A percentile compares a stretch with the other conserved stretches of the same genome.
Evolutionary conservation across 352 stramenopile species (phyloP).

Genomic region (Phytophthora foliorum): DNA sequence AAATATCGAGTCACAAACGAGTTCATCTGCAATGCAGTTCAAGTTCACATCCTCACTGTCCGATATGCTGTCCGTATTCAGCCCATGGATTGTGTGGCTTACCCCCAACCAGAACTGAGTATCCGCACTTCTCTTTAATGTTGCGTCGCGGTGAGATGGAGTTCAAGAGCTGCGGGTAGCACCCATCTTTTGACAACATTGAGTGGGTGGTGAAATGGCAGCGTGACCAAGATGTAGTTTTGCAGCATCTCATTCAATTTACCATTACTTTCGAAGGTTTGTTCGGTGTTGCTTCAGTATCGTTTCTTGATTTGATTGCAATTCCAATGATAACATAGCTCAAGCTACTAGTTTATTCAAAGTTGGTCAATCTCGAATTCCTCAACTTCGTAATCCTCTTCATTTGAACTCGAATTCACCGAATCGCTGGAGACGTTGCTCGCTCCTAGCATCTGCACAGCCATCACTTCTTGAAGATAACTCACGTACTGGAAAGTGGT

Average conservation of each 20-base stretch:
- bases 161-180: neutral
- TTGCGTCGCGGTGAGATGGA: neutral
- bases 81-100: constrained; percentile 6
- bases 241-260: neutral
- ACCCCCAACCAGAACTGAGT: neutral
- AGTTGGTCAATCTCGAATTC: neutral
- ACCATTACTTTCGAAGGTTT: neutral
- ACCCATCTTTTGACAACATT: neutral
- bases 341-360: neutral
- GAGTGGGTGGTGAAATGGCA: constrained; percentile 11
- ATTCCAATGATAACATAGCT: neutral
- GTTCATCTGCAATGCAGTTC: constrained; percentile 7
- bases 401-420: neutral
- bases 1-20: neutral
- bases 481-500: constrained; percentile 43
- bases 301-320: neutral
- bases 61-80: neutral
- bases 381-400: constrained; percentile 4
- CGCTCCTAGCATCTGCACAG: constrained; percentile 20
- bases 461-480: constrained; percentile 29
- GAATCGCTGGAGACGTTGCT: neutral
- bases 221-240: neutral
- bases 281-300: neutral
- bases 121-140: neutral
- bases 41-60: neutral